phyloP scores from a whole-genome alignment of 371 early-diverging fungal genomes.

The Mucor indicus region DNA sequence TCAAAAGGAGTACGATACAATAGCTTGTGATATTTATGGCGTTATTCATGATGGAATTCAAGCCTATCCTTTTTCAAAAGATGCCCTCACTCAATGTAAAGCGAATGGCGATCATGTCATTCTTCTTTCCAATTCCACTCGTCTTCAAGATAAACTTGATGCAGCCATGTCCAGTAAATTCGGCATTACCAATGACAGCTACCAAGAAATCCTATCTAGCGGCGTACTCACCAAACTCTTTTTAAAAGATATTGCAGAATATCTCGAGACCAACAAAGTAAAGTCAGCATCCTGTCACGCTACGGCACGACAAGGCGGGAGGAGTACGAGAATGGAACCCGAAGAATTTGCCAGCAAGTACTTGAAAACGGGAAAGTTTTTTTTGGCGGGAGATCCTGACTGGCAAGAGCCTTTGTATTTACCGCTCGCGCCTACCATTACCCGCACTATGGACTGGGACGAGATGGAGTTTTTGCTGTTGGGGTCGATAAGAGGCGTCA shows the following conservation, averaged over 20 bases:
- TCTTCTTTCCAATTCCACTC: slow-evolving; percentile 42
- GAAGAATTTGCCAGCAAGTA: slow-evolving; percentile 18
- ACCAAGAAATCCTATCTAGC: slow-evolving; percentile 38
- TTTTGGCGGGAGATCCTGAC: slow-evolving; percentile 29
- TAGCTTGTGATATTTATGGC: slow-evolving; percentile 49
- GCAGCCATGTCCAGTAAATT: slow-evolving; percentile 25
- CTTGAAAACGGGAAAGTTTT: slow-evolving; percentile 33
- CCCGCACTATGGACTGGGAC: slow-evolving; percentile 21
- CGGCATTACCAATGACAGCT: slow-evolving; percentile 17
- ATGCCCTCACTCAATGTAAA: slow-evolving; percentile 17
- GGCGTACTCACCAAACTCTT: slow-evolving; percentile 36
- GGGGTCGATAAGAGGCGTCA: slow-evolving; percentile 22
- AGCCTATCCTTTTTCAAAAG: slow-evolving; percentile 30
- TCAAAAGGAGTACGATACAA: slow-evolving; percentile 23
- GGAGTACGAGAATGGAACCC: slow-evolving; percentile 16
- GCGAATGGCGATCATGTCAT: slow-evolving; percentile 18
- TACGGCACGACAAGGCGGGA: slow-evolving; percentile 7
- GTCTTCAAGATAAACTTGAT: slow-evolving; percentile 28
- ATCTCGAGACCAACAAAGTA: background rate
- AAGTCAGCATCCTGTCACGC: slow-evolving; percentile 16
- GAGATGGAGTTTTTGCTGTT: slow-evolving; percentile 39
- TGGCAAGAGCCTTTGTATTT: slow-evolving; percentile 39
- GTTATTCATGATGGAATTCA: slow-evolving; percentile 41
- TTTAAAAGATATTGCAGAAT: slow-evolving; percentile 18
- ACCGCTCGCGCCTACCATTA: slow-evolving; percentile 18